Percentiles rank a stretch among this genome's conserved stretches.
phyloP scores from a whole-genome alignment of 176 grass and related monocot species.

The Dendrocalamus sinicus region DNA sequence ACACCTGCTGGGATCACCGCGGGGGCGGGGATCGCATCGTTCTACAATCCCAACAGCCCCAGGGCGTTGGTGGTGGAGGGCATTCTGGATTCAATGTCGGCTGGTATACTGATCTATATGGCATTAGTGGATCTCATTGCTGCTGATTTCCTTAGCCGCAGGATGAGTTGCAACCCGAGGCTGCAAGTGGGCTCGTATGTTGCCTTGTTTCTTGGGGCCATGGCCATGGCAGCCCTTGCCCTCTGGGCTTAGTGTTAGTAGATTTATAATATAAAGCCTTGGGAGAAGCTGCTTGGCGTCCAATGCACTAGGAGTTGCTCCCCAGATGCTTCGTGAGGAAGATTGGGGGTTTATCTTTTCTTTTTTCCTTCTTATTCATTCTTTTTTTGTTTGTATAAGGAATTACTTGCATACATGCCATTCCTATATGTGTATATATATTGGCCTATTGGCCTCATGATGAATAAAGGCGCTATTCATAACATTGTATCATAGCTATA shows the following conservation, averaged over 20 bases:
- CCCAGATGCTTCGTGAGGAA: too few relatives aligned
- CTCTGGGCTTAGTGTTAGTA: conserved; percentile 64
- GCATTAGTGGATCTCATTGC: conserved; percentile 80
- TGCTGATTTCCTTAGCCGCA: conserved; percentile 72
- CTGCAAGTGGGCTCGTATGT: conserved; percentile 64
- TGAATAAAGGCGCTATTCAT: too few relatives aligned
- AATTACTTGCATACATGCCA: rapidly evolving
- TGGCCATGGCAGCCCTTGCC: conserved; percentile 69
- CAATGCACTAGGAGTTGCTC: conserved; percentile 11
- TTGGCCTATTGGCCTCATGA: too few relatives aligned
- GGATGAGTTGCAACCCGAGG: conserved; percentile 56
- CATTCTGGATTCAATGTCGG: conserved; percentile 70
- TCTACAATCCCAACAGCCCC: conserved; percentile 74
- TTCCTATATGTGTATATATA: too few relatives aligned
- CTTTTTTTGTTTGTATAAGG: not conserved
- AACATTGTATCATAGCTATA: too few relatives aligned
- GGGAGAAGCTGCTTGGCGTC: not conserved
- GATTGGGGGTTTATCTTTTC: too few relatives aligned
- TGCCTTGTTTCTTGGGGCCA: conserved; percentile 68
- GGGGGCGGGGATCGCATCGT: conserved; percentile 51
- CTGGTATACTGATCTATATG: conserved; percentile 91
- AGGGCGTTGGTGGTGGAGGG: conserved; percentile 69
- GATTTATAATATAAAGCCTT: not conserved
- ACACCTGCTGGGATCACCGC: conserved; percentile 64
- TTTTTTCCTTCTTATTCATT: conserved; percentile 16